Base-by-base conservation (phyloP, 768 basidiomycete species). In the Lyophyllum decastes region DNA sequence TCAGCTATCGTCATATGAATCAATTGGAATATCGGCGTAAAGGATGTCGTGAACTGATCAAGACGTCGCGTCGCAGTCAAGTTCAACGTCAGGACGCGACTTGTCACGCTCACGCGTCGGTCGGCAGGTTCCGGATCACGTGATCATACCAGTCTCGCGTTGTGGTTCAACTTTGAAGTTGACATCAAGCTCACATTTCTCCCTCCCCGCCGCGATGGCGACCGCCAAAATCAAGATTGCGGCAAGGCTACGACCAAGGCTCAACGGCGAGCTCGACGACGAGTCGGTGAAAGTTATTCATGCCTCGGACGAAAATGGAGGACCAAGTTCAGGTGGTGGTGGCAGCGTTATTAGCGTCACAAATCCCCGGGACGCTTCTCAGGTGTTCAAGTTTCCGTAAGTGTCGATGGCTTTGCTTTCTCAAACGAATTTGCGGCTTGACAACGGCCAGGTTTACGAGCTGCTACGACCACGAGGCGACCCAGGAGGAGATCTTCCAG, bases 371-470 rank as follows among this genome's bases (percentile, higher is more conserved):
- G 87, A 90, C 68, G 65, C 78, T 0, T 76, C 76, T 21, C 87
- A 91, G 68, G 69, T 89, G n/a, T 91, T 91, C 70, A 88, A 86
- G 59, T 93, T 92, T 67, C 88, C 86, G 88, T 90, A 54, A 64
- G 85, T 73, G 1, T n/a, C 45, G 22, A 49, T 41, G n/a, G 10
- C 25, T 16, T 19, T 30, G 7, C 7, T 30, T 26, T 41, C 35
- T 10, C 19, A 27, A 22, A 26, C 2, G 24, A 38, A 17, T 43
- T 11, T 16, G 0, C 9, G 19, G 21, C 17, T 24, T 30, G 14
- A n/a, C 27, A 7, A 26, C 33, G 21, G 5, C 0, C 59, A 92
- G 89, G 30, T 85, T 93, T 64, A 80, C 90, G 35, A 88, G 85
- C 49, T 91, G 89, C 68, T 91, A 92, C 68, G 90, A 85, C 67